Evolutionary conservation across 2,329 filamentous ascomycete species (phyloP).

Genomic region (Hymenoscyphus fructigenus): DNA sequence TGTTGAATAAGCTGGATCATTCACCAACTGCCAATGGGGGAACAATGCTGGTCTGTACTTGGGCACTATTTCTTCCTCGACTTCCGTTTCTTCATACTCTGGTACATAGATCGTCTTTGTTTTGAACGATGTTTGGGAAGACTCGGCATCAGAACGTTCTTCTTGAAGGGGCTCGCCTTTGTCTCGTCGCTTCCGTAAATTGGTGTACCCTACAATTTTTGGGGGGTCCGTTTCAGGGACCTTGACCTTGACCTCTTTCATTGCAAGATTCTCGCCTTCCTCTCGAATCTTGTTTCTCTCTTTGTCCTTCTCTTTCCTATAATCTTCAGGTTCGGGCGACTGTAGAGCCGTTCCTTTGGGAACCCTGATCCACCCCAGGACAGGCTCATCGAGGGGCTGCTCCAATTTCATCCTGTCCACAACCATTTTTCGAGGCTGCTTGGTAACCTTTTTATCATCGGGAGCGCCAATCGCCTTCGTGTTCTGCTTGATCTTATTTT

Average conservation of each 20-base stretch:
- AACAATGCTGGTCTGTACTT: background rate
- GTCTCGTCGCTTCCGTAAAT: background rate
- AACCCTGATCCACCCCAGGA: too few species aligned
- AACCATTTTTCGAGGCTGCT: background rate
- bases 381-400: background rate
- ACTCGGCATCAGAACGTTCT: background rate
- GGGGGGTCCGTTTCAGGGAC: too few species aligned
- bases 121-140: background rate
- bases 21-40: slow-evolving; percentile 11
- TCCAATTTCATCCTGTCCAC: background rate
- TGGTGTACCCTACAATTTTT: too few species aligned
- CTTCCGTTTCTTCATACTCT: background rate
- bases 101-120: background rate
- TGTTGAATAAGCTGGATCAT: slow-evolving; percentile 4
- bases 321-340: too few species aligned
- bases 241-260: too few species aligned
- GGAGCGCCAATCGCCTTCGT: background rate
- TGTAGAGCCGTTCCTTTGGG: too few species aligned
- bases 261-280: too few species aligned
- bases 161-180: background rate
- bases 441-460: too few species aligned
- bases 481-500: background rate
- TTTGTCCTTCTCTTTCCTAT: too few species aligned
- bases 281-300: too few species aligned
- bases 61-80: background rate